These are phyloP conservation scores for Rhodotorula babjevae DNA, from an alignment of 768 basidiomycete species.

Conservation along the genomic window DNA sequence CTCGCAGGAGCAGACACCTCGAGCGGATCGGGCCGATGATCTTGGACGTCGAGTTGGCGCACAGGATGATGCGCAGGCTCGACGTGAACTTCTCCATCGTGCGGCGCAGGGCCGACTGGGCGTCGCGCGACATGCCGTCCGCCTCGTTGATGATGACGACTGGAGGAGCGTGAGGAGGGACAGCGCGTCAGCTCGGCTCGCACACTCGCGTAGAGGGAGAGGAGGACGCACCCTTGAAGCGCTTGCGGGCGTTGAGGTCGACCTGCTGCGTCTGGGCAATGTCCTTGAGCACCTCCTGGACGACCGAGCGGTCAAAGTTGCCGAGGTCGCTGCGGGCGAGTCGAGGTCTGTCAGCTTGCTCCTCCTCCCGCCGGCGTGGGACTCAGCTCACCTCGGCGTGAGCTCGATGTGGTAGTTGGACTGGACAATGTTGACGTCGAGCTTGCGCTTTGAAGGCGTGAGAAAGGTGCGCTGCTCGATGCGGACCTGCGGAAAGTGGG, in stretches of 20 bases:
- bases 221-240: conserved; percentile 74
- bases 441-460: conserved; percentile 85
- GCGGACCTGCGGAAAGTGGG: conserved; percentile 69
- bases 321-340: conserved; percentile 72
- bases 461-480: conserved; percentile 96
- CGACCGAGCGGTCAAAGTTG: conserved; percentile 87
- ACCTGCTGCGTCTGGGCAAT: conserved; percentile 99
- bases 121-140: conserved; percentile 87
- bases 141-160: conserved; percentile 99
- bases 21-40: conserved; percentile 96
- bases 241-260: conserved; percentile 86
- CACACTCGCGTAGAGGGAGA: not conserved
- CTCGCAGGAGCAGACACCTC: conserved; percentile 86
- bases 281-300: conserved; percentile 95
- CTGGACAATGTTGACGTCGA: conserved; percentile 94
- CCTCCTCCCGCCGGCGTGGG: not conserved
- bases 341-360: not conserved
- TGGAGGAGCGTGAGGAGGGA: conserved; percentile 44
- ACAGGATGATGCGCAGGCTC: conserved; percentile 92
- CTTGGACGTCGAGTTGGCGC: conserved; percentile 88
- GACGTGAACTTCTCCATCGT: conserved; percentile 99
- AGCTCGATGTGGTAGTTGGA: conserved; percentile 98
- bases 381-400: conserved; percentile 73
- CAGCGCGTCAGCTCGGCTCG: not conserved
- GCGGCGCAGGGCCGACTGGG: conserved; percentile 89